These are phyloP conservation scores for Limnanthes douglasii DNA, from an alignment of 345 rosid genomes.

Conservation along the genomic window DNA sequence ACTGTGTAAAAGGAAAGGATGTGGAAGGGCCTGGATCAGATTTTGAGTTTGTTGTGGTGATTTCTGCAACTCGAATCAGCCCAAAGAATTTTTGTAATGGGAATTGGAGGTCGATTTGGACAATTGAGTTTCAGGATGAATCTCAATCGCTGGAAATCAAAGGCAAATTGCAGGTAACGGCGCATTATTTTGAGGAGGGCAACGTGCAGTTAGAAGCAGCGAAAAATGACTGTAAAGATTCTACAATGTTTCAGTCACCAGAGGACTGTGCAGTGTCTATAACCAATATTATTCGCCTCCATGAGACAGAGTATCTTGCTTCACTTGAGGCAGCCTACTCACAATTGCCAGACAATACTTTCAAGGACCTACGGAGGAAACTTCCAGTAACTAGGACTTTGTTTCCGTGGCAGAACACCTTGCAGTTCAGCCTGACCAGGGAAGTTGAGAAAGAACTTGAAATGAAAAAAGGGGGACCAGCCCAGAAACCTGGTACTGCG, in stretches of 20 bases:
- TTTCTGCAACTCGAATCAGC: conserved; percentile 72
- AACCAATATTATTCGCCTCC: conserved; percentile 60
- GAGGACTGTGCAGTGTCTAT: conserved; percentile 70
- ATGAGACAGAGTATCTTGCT: conserved; percentile 77
- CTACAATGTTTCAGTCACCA: conserved; percentile 82
- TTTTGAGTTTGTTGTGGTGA: conserved; percentile 81
- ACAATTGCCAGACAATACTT: conserved; percentile 83
- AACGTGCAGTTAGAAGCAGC: conserved; percentile 97
- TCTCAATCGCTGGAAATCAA: conserved; percentile 46
- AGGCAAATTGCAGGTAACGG: conserved; percentile 83
- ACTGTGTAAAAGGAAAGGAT: conserved; percentile 65
- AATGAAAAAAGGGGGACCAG: too few species aligned
- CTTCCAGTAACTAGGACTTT: conserved; percentile 91
- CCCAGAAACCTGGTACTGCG: too few species aligned
- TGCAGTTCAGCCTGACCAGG: conserved; percentile 84
- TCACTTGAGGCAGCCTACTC: conserved; percentile 93
- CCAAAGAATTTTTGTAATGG: conserved; percentile 98
- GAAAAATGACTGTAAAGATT: conserved; percentile 68
- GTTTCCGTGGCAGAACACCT: conserved; percentile 90
- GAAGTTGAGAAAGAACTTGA: conserved; percentile 88
- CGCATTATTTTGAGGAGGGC: conserved; percentile 98
- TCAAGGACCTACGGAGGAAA: conserved; percentile 98
- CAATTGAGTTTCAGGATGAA: conserved; percentile 70
- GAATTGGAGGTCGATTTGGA: conserved; percentile 94
- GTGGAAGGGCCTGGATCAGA: conserved; percentile 69